Evolutionary conservation across 768 basidiomycete species (phyloP).

Genomic region (Russula vinacea): DNA sequence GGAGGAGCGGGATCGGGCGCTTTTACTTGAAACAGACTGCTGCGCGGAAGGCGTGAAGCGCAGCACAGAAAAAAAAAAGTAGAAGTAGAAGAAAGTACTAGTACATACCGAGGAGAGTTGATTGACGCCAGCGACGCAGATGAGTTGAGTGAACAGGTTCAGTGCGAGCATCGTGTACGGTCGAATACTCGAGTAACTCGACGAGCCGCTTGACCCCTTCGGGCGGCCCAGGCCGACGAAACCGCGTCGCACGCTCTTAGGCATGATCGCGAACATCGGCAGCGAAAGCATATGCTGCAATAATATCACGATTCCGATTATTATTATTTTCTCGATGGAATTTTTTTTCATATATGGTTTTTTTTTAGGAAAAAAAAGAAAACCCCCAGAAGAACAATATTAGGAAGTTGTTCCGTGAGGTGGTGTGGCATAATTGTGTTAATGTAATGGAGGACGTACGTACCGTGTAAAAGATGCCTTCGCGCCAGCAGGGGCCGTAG

Average conservation of each 20-base stretch:
- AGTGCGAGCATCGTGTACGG: conserved; percentile 57
- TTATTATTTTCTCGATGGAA: neutral
- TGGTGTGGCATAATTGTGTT: neutral
- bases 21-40: neutral
- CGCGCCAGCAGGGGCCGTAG: conserved; percentile 79
- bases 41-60: no score
- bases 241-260: conserved; percentile 53
- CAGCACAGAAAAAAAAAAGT: neutral
- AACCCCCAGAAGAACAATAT: neutral
- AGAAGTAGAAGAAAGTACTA: no score
- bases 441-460: conserved; percentile 27
- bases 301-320: neutral
- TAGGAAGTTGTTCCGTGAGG: no score
- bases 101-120: conserved; percentile 66
- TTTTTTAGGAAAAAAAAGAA: neutral
- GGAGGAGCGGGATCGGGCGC: neutral
- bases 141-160: conserved; percentile 69
- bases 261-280: conserved; percentile 68
- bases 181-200: conserved; percentile 29
- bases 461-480: conserved; percentile 83
- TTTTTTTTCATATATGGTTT: no score
- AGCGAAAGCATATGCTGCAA: conserved; percentile 72
- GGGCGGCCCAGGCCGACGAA: conserved; percentile 38
- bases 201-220: neutral
- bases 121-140: conserved; percentile 85